Base-by-base conservation (phyloP, 2,329 filamentous ascomycete genomes). In the Aspergillus luchuensis region DNA sequence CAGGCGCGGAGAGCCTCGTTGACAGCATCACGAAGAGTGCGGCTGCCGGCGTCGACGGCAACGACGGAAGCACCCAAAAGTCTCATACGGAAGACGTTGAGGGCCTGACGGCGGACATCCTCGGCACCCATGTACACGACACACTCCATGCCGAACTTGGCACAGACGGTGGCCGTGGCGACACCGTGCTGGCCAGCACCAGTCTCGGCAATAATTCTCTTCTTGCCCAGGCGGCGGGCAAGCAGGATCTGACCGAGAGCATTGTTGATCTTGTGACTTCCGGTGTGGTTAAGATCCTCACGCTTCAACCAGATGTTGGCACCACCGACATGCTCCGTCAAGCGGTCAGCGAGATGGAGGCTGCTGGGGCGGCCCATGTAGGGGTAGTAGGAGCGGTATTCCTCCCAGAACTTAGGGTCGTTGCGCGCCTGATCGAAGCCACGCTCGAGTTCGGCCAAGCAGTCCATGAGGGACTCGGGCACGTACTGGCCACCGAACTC, bases 221-320 rank as follows among this genome's bases (percentile, higher is more conserved):
- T 97, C 85, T 99, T 99, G 54, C 95, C 95, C 52, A 99, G 80
- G 63, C 92, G 85, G 69, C 85, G 85, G 1, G 95, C 95, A 41
- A 99, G 81, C 13, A 99, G 85, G 52, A 97, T 88, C 78, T 99
- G 95, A 2, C 95, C 95, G 8, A 99, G 82, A 0, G 95, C 95
- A 72, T 99, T 99, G 83, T 99, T 99, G 83, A 99, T 98, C 85
- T 99, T 99, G 84, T 99, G 95, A 64, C 91, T 96, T 67, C 95
- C 95, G 8, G 95, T 98, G 76, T 99, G 95, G 79, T 98, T 98
- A 59, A 98, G 82, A 75, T 99, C 95, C 80, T 99, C 95, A 70
- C 95, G 88, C 85, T 99, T 99, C 68, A 99, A 81, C 89, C 94
- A 99, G 81, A 99, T 96, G 73, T 92, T 96, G 52, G 95, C 94